phyloP scores from a whole-genome alignment of 164 flowering plant genomes.

The Berberis thunbergii region DNA sequence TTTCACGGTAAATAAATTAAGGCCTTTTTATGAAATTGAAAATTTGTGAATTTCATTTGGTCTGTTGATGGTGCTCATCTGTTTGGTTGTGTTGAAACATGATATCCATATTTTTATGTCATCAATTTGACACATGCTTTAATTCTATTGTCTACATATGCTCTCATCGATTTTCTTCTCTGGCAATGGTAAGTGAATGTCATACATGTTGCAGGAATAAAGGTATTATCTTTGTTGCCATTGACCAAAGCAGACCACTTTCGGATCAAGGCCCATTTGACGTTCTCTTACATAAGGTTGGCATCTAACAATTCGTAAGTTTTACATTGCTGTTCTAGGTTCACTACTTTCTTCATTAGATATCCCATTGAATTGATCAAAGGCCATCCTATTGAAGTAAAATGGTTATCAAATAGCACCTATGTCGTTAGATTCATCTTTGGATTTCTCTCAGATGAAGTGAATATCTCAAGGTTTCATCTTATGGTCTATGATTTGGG shows the following conservation, averaged over 20 bases:
- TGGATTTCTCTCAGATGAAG: not conserved
- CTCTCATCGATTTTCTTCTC: not conserved
- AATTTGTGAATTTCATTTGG: too few relatives aligned
- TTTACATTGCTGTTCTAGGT: not conserved
- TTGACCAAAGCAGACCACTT: slow-evolving; percentile 58
- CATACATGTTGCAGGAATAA: slow-evolving; percentile 49
- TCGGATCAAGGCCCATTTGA: slow-evolving; percentile 95
- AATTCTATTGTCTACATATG: not conserved
- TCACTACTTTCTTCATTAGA: not conserved
- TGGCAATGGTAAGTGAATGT: not conserved
- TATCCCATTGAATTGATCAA: not conserved
- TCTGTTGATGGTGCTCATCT: too few relatives aligned
- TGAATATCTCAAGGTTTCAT: not conserved
- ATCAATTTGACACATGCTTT: too few relatives aligned
- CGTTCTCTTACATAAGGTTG: slow-evolving; percentile 78
- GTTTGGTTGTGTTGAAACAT: too few relatives aligned
- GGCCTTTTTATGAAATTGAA: too few relatives aligned
- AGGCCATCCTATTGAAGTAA: not conserved
- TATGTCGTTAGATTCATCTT: not conserved
- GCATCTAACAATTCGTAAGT: not conserved
- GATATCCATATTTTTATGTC: too few relatives aligned
- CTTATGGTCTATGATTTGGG: not conserved
- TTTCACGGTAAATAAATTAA: too few relatives aligned
- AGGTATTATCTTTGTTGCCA: slow-evolving; percentile 72
- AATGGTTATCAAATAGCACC: not conserved